Evolutionary conservation across 176 grass and related monocot species (phyloP), one percentile per base, ranked within the genome.

Genomic region (Tuctoria greenei): DNA sequence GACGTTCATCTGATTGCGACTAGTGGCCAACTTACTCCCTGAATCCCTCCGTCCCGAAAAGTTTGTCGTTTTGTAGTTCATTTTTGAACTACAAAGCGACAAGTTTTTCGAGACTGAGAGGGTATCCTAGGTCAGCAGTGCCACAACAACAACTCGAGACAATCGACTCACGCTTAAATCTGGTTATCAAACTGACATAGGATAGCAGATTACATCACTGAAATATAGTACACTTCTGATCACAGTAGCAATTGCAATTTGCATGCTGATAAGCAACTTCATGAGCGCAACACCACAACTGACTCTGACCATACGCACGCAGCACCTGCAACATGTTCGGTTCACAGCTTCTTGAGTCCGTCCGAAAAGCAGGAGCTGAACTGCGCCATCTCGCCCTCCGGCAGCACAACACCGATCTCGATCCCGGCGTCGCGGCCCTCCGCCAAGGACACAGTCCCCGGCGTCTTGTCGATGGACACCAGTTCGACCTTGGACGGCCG

Each of bases 401-500:
- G 86, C 67, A 99, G 83, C 78, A 82, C 95, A 5, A 99, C 72
- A 4, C 95, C 95, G 69, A 99, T 86, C 84, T 99, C 95, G 24
- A 99, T 82, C 9, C 91, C 91, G 3, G 79, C 86, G 67, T 86
- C 84, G 39, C 89, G 45, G 35, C 85, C 71, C 82, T 99, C 95
- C 0, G 95, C 91, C 39, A 99, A 64, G 5, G 95, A 95, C 64
- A 99, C 82, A 6, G 95, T 99, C 37, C 95, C 95, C 3, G 89
- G 95, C 9, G 95, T 99, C 77, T 99, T 92, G 82, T 92, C 89
- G 42, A 99, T 92, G 66, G 95, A 90, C 41, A 86, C 56, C 68
- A 95, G 79, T 87, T 99, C 95, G 24, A 99, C 95, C 75, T 95
- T 99, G 47, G 4, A 40, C 7, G 91, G 95, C 64, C 57, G 73